Evolutionary conservation across 1,284 basidiomycete genomes (phyloP).

Genomic region (Crepidotus sp.): DNA sequence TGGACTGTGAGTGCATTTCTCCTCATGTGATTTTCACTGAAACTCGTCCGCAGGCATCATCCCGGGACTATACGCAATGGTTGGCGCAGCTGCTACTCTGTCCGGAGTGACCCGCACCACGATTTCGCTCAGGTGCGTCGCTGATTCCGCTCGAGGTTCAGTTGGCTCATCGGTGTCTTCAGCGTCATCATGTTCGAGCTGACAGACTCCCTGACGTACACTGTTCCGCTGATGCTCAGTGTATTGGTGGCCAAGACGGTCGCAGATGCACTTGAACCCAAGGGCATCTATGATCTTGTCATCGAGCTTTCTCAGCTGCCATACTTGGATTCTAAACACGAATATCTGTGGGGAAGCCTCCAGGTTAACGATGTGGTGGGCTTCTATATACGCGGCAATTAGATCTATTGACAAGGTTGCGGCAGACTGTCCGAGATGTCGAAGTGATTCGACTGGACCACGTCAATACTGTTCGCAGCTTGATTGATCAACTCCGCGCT

Average conservation of each 20-base stretch:
- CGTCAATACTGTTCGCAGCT: constrained; percentile 61
- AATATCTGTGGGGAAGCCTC: constrained; percentile 77
- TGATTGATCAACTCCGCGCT: constrained; percentile 58
- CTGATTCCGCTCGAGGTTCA: neutral
- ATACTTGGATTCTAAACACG: constrained; percentile 84
- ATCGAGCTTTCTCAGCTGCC: constrained; percentile 78
- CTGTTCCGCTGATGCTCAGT: constrained; percentile 84
- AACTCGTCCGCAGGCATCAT: constrained; percentile 38
- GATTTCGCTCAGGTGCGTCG: constrained; percentile 32
- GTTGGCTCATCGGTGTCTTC: neutral
- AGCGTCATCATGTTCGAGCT: constrained; percentile 97
- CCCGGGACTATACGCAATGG: constrained; percentile 87
- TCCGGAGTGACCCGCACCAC: constrained; percentile 66
- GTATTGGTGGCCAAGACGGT: constrained; percentile 91
- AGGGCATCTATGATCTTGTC: constrained; percentile 92
- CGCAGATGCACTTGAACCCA: constrained; percentile 86
- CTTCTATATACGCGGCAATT: constrained; percentile 16
- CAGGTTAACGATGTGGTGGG: constrained; percentile 71
- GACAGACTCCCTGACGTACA: constrained; percentile 89
- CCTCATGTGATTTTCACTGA: neutral
- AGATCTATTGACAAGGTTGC: neutral
- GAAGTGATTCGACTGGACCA: constrained; percentile 60
- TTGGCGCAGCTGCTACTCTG: constrained; percentile 81
- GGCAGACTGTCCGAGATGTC: constrained; percentile 54
- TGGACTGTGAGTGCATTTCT: constrained; percentile 41